Evolutionary conservation across 225 moss, liverwort and hornwort genomes (phyloP), one percentile per base, ranked within the genome.

Genomic region (Pleurozium schreberi): DNA sequence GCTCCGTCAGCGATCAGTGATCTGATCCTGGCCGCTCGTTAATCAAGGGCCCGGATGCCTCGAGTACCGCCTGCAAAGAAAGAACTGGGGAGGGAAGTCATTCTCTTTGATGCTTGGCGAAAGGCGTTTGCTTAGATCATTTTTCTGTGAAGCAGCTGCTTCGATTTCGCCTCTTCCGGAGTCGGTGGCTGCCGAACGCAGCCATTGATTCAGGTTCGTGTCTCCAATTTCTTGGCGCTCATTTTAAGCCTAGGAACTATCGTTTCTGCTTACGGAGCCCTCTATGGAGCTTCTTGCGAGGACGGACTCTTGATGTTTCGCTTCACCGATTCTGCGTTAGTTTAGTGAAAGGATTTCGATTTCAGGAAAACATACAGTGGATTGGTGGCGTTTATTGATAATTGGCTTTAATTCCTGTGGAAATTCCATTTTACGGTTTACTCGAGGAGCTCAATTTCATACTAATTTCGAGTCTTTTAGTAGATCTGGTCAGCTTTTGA

Each of bases 141-240:
- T 62, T 43, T 65, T 38, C 61, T 53, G 78, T 53, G 80, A 73
- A 85, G 81, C 80, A 61, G 59, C 82, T 90, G 61, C 57, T 84
- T 42, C 84, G 87, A 87, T 80, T 84, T 80, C 50, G 77, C 40
- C 43, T 63, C 81, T 45, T 40, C 81, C 76, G 88, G 43, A 74
- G 36, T 80, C 79, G 68, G 80, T 71, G 89, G 63, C 83, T 83
- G 91, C 86, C 73, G 71, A 28, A 43, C 43, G 85, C 88, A 90
- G 80, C 85, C 90, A 94, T 94, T 92, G 94, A 94, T 92, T 94
- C 94, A 88, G 94, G 93, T 94, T 59, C 2, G 71, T 88, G 8
- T 36, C 81, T 25, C 28, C 12, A 22, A 60, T 45, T 75, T 86
- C n/a, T 59, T 84, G 14, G 36, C 34, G 86, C 68, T 84, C 65